These are phyloP conservation scores for Davidsoniella virescens DNA, from an alignment of 2,329 filamentous ascomycete species.

Conservation along the genomic window DNA sequence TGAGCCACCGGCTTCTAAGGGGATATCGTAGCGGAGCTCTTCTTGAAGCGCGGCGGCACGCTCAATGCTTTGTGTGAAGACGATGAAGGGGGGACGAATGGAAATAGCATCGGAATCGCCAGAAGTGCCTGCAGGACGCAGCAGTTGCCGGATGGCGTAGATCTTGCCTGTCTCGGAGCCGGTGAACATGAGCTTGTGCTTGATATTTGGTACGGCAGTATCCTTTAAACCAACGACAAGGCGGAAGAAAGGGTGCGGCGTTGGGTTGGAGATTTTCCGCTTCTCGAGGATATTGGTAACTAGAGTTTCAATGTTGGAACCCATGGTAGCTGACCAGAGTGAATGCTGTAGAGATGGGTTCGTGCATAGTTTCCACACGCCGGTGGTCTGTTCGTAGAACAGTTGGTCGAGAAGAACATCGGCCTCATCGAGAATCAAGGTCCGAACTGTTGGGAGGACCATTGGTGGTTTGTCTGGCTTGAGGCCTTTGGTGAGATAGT, in stretches of 20 bases:
- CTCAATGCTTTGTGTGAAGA: conserved; percentile 93
- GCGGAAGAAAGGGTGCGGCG: conserved; percentile 47
- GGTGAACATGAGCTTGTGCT: conserved; percentile 77
- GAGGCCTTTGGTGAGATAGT: conserved; percentile 37
- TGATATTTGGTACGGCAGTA: conserved; percentile 80
- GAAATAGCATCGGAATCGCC: conserved; percentile 33
- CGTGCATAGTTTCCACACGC: conserved; percentile 66
- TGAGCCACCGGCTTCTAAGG: conserved; percentile 68
- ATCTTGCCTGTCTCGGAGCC: conserved; percentile 90
- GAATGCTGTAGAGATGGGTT: conserved; percentile 55
- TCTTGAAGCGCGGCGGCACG: conserved; percentile 74
- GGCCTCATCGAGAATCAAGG: conserved; percentile 78
- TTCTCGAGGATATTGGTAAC: conserved; percentile 49
- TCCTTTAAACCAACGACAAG: conserved; percentile 95
- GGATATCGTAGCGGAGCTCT: conserved; percentile 89
- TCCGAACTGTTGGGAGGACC: conserved; percentile 49
- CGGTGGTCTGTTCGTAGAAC: conserved; percentile 76
- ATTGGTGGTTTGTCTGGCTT: conserved; percentile 22
- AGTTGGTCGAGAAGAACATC: conserved; percentile 85
- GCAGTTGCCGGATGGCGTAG: conserved; percentile 72
- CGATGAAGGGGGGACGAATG: conserved; percentile 74
- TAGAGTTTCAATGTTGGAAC: conserved; percentile 74
- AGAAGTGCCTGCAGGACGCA: conserved; percentile 46
- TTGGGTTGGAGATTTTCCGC: conserved; percentile 19
- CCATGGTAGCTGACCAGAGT: conserved; percentile 95